Base-by-base conservation (phyloP, 805 yeast genomes). In the Saccharomycopsis microspora region DNA sequence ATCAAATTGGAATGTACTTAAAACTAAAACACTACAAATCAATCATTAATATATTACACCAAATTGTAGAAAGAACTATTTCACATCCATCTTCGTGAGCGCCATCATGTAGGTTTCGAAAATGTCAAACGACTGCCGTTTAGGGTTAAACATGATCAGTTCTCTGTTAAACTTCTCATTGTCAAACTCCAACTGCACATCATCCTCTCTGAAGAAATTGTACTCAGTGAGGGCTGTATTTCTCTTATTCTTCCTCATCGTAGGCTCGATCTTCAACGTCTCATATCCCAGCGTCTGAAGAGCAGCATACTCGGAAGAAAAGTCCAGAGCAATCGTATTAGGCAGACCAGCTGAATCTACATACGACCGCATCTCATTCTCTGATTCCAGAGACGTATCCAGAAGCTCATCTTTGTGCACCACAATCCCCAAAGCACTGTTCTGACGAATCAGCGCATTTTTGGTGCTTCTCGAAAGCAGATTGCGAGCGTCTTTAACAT, bases 61-160 rank as follows among this genome's bases (percentile, higher is more conserved):
- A 19, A 19, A 19, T 19, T 19, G 19, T 19, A 19, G 19, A 19
- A 19, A 19, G 19, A 19, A 19, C 19, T 19, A 19, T 19, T 19
- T 19, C 9, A 51, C 48, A 30, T 48, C 41, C 47, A 51, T 30
- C 32, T 43, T 46, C 9, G 54, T 47, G 36, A 48, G 43, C 7
- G 54, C 54, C 47, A 51, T 35, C 47, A 51, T 34, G 40, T 51
- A 51, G n/a, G 54, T 51, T 32, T 48, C 54, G 41, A 51, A 51
- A 40, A 51, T 48, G 27, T 48, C 54, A 34, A 51, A 51, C 40
- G 52, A 48, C 35, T 48, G 45, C 45, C 54, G 45, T 34, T 48
- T 48, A 4, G 52, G 31, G 19, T 36, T 42, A 39, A 51, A 51
- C 7, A 50, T 48, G 29, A 48, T 43, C 28, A 45, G 45, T 10